phyloP scores from a whole-genome alignment of 371 early-diverging fungal species.

The Apophysomyces ossiformis region DNA sequence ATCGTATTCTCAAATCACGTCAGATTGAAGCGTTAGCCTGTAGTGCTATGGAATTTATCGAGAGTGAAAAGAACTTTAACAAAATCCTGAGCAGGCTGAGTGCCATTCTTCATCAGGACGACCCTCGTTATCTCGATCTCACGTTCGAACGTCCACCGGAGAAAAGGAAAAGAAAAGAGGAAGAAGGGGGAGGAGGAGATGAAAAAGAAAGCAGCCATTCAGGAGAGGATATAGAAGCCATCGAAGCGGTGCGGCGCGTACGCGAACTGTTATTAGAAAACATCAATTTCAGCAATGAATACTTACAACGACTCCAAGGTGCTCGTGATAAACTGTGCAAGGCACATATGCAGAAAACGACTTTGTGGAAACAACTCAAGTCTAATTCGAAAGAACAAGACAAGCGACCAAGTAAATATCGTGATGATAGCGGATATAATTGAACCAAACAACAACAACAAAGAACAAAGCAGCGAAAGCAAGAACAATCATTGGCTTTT shows the following conservation, averaged over 20 bases:
- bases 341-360: slow-evolving; percentile 52
- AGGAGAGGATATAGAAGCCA: slow-evolving; percentile 36
- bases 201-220: slow-evolving; percentile 11
- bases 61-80: slow-evolving; percentile 55
- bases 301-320: slow-evolving; percentile 43
- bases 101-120: slow-evolving; percentile 54
- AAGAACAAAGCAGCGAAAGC: not conserved
- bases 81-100: slow-evolving; percentile 53
- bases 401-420: slow-evolving; percentile 20
- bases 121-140: slow-evolving; percentile 54
- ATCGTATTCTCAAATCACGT: slow-evolving; percentile 46
- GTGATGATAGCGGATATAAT: not conserved
- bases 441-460: not conserved
- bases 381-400: slow-evolving; percentile 43
- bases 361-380: slow-evolving; percentile 48
- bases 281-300: slow-evolving; percentile 58
- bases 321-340: slow-evolving; percentile 53
- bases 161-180: slow-evolving; percentile 32
- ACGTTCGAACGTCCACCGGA: slow-evolving; percentile 43
- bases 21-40: slow-evolving; percentile 48
- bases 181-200: slow-evolving; percentile 11
- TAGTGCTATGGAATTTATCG: slow-evolving; percentile 59
- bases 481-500: no score
- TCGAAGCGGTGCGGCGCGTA: slow-evolving; percentile 41
- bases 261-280: slow-evolving; percentile 53